Conservation (phyloP, 2,329 filamentous ascomycete species). For the Fusarium proliferatum region DNA sequence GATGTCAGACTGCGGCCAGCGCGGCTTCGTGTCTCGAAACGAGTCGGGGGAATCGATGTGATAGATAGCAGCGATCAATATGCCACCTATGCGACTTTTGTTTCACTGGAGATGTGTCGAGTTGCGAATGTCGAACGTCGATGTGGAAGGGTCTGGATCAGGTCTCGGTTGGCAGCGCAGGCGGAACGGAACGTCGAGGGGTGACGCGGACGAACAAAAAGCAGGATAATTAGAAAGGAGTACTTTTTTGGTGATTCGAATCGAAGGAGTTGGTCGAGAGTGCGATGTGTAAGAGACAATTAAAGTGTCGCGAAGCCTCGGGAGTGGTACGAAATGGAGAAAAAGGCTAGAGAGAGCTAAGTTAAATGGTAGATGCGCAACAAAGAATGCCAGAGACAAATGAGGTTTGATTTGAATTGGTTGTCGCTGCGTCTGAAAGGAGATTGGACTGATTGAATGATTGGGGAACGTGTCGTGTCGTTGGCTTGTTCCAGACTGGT, state of each 20-base stretch:
- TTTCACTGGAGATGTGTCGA: slow-evolving; percentile 8
- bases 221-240: slow-evolving; percentile 32
- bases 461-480: slow-evolving; percentile 32
- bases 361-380: slow-evolving; percentile 22
- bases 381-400: slow-evolving; percentile 43
- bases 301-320: slow-evolving; percentile 12
- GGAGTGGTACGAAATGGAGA: slow-evolving; percentile 4
- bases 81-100: slow-evolving; percentile 19
- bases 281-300: slow-evolving; percentile 13
- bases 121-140: slow-evolving; percentile 7
- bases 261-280: slow-evolving; percentile 10
- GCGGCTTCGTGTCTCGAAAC: slow-evolving; percentile 45
- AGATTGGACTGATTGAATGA: slow-evolving; percentile 26
- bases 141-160: slow-evolving; percentile 26
- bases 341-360: slow-evolving; percentile 18
- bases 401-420: slow-evolving; percentile 37
- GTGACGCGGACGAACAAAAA: slow-evolving; percentile 32
- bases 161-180: slow-evolving; percentile 28
- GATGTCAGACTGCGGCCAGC: slow-evolving; percentile 50
- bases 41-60: background rate
- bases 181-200: slow-evolving; percentile 10
- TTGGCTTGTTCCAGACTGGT: slow-evolving; percentile 37
- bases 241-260: slow-evolving; percentile 8
- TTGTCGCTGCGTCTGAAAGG: slow-evolving; percentile 40
- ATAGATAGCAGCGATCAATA: slow-evolving; percentile 1